Conservation (phyloP, 805 yeast genomes). For the Candida peoriensis region DNA sequence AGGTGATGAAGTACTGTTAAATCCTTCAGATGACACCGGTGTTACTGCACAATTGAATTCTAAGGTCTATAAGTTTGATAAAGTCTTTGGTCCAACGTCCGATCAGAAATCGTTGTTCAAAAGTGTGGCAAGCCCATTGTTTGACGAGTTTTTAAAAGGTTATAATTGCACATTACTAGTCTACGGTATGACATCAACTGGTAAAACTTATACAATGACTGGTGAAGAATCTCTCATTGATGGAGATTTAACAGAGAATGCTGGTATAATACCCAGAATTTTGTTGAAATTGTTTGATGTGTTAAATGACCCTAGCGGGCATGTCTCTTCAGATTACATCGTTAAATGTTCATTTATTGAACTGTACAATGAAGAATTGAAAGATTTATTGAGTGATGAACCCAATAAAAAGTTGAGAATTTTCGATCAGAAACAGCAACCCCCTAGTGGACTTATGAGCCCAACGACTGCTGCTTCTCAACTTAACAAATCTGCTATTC, state of each 20-base stretch:
- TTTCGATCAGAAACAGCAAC: conserved; percentile 34
- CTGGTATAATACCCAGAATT: conserved; percentile 68
- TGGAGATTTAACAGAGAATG: conserved; percentile 35
- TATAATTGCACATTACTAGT: conserved; percentile 81
- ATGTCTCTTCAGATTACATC: conserved; percentile 43
- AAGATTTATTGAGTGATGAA: conserved; percentile 52
- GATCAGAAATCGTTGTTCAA: conserved; percentile 66
- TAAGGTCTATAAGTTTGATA: conserved; percentile 69
- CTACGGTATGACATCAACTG: conserved; percentile 91
- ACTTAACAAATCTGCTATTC: conserved; percentile 29
- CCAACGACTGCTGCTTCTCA: conserved; percentile 2
- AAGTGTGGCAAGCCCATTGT: conserved; percentile 57
- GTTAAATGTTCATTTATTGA: conserved; percentile 81
- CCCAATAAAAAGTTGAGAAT: conserved; percentile 47
- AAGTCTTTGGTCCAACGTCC: conserved; percentile 77
- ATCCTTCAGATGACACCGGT: conserved; percentile 35
- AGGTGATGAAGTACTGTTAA: conserved; percentile 44
- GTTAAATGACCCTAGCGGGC: conserved; percentile 34
- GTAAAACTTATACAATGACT: conserved; percentile 77
- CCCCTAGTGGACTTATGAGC: conserved; percentile 1
- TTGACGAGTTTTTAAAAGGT: conserved; percentile 66
- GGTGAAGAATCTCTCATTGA: conserved; percentile 46
- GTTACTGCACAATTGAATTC: conserved; percentile 35
- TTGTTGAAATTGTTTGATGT: conserved; percentile 50
- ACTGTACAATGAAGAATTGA: conserved; percentile 79